These are phyloP conservation scores for Sugiyamaella marilandica DNA, from an alignment of 805 yeast genomes.

Conservation along the genomic window DNA sequence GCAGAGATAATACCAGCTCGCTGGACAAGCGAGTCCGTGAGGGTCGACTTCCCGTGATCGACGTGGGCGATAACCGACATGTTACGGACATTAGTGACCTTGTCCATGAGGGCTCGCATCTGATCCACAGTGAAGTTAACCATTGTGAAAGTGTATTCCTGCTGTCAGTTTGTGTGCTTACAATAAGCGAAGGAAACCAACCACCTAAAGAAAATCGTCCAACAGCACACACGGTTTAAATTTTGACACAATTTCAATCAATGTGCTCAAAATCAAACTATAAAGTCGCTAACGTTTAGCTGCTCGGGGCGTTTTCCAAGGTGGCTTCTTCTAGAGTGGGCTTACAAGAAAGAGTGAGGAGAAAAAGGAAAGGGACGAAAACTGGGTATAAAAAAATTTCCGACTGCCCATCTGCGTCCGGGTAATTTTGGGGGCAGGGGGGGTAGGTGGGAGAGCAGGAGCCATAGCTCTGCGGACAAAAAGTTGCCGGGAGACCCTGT, in stretches of 20 bases:
- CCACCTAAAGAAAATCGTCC: conserved; percentile 1
- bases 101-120: conserved; percentile 99
- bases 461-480: too few relatives aligned
- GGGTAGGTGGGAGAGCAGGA: not conserved
- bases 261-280: not conserved
- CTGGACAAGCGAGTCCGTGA: conserved; percentile 98
- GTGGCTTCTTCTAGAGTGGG: not conserved
- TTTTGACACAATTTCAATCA: conserved; percentile 1
- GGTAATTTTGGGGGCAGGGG: not conserved
- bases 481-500: too few relatives aligned
- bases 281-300: not conserved
- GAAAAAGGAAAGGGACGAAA: conserved; percentile 11
- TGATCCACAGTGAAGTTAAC: conserved; percentile 39
- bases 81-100: conserved; percentile 99
- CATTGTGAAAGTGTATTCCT: conserved; percentile 25
- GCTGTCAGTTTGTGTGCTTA: not conserved
- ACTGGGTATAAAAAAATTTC: conserved; percentile 5
- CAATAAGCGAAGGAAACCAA: not conserved
- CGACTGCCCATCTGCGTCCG: not conserved
- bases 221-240: not conserved
- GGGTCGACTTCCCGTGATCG: conserved; percentile 99
- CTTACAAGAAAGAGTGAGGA: conserved; percentile 5
- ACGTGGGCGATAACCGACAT: conserved; percentile 99
- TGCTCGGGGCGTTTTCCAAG: too few relatives aligned
- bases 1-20: conserved; percentile 99